A percentile compares a stretch with the other conserved stretches of the same genome.
These are phyloP conservation scores for Aspergillus latus DNA, from an alignment of 2,329 filamentous ascomycete species.

Conservation along the genomic window DNA sequence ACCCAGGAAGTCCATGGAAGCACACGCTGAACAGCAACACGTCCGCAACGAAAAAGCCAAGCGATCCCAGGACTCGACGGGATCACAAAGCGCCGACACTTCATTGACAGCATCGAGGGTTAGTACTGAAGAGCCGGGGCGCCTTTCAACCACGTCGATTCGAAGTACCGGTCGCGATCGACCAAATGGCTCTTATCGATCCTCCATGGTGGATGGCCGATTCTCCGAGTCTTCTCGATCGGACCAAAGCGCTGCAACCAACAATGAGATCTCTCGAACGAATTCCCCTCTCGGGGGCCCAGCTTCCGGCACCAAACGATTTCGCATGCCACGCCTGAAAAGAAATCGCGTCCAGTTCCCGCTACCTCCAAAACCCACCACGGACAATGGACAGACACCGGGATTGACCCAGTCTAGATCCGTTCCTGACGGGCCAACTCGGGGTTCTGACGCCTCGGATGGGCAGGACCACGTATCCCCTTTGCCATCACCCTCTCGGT, in stretches of 20 bases:
- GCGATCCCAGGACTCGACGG: conserved; percentile 28
- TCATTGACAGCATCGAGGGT: conserved; percentile 46
- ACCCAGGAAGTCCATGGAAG: conserved; percentile 36
- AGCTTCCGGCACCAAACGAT: conserved; percentile 69
- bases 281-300: conserved; percentile 64
- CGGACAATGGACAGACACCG: conserved; percentile 17
- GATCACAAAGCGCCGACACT: conserved; percentile 31
- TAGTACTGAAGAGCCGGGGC: conserved; percentile 62
- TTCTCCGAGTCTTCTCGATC: conserved; percentile 87
- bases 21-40: conserved; percentile 22
- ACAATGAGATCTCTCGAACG: conserved; percentile 60
- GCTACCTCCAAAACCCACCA: conserved; percentile 69
- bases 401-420: conserved; percentile 21
- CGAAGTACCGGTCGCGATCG: conserved; percentile 56
- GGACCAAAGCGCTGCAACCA: conserved; percentile 75
- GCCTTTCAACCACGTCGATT: conserved; percentile 50
- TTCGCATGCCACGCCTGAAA: conserved; percentile 74
- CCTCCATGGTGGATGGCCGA: conserved; percentile 63
- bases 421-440: conserved; percentile 22
- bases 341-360: conserved; percentile 81
- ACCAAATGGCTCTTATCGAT: conserved; percentile 60
- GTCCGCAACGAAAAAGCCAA: conserved; percentile 19
- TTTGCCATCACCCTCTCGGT: conserved; percentile 52
- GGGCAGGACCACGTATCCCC: conserved; percentile 39
- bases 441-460: conserved; percentile 27